Evolutionary conservation across 768 basidiomycete species (phyloP), one percentile per base, ranked within the genome.

Genomic region (Scleroderma bovista): DNA sequence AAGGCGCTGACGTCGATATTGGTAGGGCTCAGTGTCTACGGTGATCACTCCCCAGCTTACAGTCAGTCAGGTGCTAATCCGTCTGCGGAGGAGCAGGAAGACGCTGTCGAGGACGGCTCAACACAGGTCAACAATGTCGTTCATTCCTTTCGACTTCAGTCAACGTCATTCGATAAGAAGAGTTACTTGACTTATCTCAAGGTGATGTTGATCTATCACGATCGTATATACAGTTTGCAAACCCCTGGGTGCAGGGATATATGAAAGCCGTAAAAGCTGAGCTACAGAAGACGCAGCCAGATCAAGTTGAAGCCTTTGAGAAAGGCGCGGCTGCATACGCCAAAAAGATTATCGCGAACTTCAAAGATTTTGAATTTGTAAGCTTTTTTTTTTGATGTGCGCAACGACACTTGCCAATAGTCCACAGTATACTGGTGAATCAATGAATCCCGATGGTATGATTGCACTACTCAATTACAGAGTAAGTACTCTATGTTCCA

Each of bases 351-450:
- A 69, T 96, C 22, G 79, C 72, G 49, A 89, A 89, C 66, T 88
- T 99, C 78, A 91, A 93, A 61, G 86, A 98, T 67, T 96, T 78
- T 65, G 93, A 97, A 72, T 96, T 97, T 69, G 88, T 91, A 52
- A 56, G 86, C 69, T 13, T 34, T 23, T 19, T 13, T 34, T 23
- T 19, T 2, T 24, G n/a, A 12, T 19, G 24, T n/a, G n/a, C n/a
- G 11, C n/a, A 11, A 15, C 26, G 11, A 19, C 22, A 20, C 4
- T n/a, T 24, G 26, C 50, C 54, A 38, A 59, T 29, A 3, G 5
- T 17, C 23, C 36, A 12, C 45, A 89, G 87, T 89, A 80, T 72
- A 79, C 74, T 44, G 83, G 88, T 51, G 84, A 84, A 65, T 60
- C 47, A 37, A 87, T 89, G 87, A 79, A 91, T 66, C 73, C 81